Base-by-base conservation (phyloP, 306 rosid genomes). In the Medicago lupulina region DNA sequence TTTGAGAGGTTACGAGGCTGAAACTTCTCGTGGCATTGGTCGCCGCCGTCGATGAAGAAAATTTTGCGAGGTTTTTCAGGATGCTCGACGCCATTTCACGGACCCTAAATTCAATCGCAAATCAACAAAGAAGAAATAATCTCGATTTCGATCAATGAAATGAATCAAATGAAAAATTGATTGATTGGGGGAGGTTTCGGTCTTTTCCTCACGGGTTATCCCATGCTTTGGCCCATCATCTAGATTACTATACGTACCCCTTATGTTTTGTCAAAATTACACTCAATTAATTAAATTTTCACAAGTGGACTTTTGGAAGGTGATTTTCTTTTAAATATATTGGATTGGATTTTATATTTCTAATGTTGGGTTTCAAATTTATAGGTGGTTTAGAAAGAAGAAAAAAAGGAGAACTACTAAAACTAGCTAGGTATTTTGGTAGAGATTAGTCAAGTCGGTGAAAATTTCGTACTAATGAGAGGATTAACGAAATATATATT, bases 51-150 rank as follows among this genome's bases (percentile, higher is more conserved):
- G 65, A 36, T 18, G 93, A 80, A 2, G 82, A 71, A n/a, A 92
- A 81, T 80, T 54, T 82, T n/a, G 87, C 65, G 59, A 95, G 85
- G 39, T 71, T 79, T 83, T 84, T 95, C 85, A 95, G 77, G 55
- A 86, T 57, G 77, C 88, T 92, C 74, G 90, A 87, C 57, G 97
- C 97, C 98, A 95, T 92, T 59, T 73, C 57, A 61, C 57, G 34
- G 57, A 85, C 71, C 66, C 47, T 49, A 49, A 10, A 8, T 51
- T 55, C 47, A 54, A 70, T 60, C 80, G 11, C 40, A 23, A 47
- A 75, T 75, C 18, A 57, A 67, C 14, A 25, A 61, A 25, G 7
- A 36, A 1, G 9, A 19, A 59, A 31, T 7, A 39, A 1, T 12
- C 21, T 43, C 15, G 38, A 75, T 58, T 81, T 73, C 51, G 81